These are phyloP conservation scores for Musa troglodytarum DNA, from an alignment of 176 grass and related monocot species.

Conservation along the genomic window DNA sequence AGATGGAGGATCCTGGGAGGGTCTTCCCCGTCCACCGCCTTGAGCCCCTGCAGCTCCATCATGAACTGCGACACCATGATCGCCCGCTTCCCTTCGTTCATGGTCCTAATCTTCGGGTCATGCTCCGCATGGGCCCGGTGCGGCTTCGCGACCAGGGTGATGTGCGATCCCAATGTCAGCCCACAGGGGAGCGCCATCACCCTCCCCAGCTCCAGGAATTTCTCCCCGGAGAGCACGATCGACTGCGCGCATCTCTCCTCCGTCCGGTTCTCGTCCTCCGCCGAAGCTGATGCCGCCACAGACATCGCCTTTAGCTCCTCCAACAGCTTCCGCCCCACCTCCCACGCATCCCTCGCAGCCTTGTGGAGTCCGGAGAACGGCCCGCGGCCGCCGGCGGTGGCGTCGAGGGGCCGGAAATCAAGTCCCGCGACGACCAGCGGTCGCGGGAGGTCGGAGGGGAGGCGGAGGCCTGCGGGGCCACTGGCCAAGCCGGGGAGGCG, in stretches of 20 bases:
- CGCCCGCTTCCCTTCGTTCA: background rate
- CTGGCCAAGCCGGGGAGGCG: background rate
- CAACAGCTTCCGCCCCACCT: background rate
- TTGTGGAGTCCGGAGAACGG: conserved; percentile 5
- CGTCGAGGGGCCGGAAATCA: background rate
- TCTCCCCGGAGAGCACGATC: background rate
- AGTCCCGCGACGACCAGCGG: background rate
- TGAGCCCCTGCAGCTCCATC: conserved; percentile 19
- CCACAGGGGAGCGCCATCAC: conserved; percentile 4
- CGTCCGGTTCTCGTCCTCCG: background rate
- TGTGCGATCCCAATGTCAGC: conserved; percentile 6
- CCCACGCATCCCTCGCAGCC: conserved; percentile 7
- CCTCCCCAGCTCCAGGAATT: background rate
- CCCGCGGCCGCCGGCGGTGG: background rate
- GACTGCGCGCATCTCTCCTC: conserved; percentile 5
- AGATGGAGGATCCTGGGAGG: conserved; percentile 14
- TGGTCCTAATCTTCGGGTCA: conserved; percentile 1
- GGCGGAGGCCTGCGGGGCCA: background rate
- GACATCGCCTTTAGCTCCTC: background rate
- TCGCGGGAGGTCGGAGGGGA: background rate
- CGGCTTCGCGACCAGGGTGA: background rate
- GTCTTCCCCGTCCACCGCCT: conserved; percentile 10
- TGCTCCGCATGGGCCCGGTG: background rate
- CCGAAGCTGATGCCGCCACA: background rate
- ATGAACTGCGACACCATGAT: conserved; percentile 16